Evolutionary conservation across 1,139 yeast species (phyloP).

Genomic region (Magnusiomyces tetraspermus): DNA sequence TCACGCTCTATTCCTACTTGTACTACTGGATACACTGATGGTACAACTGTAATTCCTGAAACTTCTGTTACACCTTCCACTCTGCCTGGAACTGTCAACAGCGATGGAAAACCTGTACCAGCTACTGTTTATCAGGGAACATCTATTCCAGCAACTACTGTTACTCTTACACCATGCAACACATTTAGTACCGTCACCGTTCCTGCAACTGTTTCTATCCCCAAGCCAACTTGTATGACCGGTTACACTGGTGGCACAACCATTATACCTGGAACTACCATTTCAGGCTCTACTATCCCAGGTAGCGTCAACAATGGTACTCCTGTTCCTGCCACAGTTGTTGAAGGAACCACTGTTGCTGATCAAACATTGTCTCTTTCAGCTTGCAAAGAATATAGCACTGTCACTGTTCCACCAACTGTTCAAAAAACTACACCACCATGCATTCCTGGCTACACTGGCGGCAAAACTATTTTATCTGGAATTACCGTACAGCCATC

Average conservation of each 20-base stretch:
- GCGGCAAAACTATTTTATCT: conserved; percentile 4
- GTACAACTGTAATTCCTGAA: conserved; percentile 3
- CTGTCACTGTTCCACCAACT: conserved; percentile 1
- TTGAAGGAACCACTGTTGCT: background rate
- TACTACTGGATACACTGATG: background rate
- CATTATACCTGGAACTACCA: conserved; percentile 5
- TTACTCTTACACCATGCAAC: conserved; percentile 7
- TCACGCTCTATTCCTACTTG: conserved; percentile 6
- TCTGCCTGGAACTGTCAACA: conserved; percentile 3
- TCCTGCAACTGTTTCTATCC: background rate
- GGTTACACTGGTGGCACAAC: conserved; percentile 10
- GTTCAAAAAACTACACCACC: background rate
- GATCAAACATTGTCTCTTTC: conserved; percentile 4
- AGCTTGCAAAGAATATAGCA: background rate
- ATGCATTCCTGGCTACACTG: conserved; percentile 1
- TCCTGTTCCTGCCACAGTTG: conserved; percentile 4
- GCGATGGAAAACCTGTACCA: conserved; percentile 9
- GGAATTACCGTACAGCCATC: background rate
- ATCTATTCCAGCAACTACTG: conserved; percentile 6
- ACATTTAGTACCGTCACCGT: conserved; percentile 3
- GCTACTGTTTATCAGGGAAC: conserved; percentile 4
- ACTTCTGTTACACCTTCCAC: conserved; percentile 4
- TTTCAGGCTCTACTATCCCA: background rate
- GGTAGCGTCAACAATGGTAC: background rate
- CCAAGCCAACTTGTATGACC: conserved; percentile 7